Base-by-base conservation (phyloP, 2,329 filamentous ascomycete species). In the Trichoderma hamatum region DNA sequence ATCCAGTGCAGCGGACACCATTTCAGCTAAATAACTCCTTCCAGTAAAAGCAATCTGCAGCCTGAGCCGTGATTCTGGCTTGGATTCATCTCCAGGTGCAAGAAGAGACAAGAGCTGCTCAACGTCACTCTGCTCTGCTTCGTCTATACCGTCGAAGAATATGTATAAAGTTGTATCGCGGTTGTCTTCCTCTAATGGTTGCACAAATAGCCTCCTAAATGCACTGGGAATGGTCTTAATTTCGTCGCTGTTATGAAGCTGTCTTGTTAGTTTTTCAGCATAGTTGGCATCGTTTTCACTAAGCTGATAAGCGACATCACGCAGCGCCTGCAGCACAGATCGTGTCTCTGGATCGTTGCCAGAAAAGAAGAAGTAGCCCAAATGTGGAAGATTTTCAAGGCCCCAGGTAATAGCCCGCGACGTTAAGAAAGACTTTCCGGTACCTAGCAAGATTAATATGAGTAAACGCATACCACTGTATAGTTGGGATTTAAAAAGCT, bases 291-390 rank as follows among this genome's bases (percentile, higher is more conserved):
- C 82, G 58, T 79, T 79, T 67, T 83, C 79, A 68, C 80, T 82
- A 36, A 85, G 76, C 69, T 85, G 83, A 69, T 82, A 84, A 0
- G 83, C 82, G 13, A 85, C 71, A 43, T 84, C 82, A 0, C 82
- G 77, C 5, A 85, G 75, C 1, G 82, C 82, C 65, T 83, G 81
- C 11, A 81, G 77, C 9, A 84, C 77, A 5, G 81, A 83, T 52
- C 82, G 75, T 0, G 82, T 83, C 43, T 83, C 78, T 1, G 82
- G 81, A 65, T 83, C 82, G 69, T 83, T 82, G 63, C 83, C 80
- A 30, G 82, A 80, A 73, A 84, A 84, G 73, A 83, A 85, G 67
- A 84, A 84, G 73, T 84, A 85, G 0, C 76, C 83, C 2, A 76
- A 54, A 11, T 77, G 79, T 0, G 75, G 75, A n/a, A 77, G 74